Base-by-base conservation (phyloP, 257 asterid species). In the Mentha longifolia region DNA sequence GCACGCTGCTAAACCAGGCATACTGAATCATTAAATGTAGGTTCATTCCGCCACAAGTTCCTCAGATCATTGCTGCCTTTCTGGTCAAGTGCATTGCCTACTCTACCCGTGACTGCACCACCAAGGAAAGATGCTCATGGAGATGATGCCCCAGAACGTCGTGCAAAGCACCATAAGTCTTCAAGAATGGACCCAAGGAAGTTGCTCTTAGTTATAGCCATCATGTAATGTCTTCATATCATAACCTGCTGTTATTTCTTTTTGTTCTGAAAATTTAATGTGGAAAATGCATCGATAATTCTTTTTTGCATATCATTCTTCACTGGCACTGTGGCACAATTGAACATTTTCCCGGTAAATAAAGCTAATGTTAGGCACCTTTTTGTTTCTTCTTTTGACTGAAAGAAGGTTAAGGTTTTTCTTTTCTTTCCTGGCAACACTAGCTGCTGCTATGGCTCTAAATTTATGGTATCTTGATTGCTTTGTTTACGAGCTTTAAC, bases 171-270 rank as follows among this genome's bases (percentile, higher is more conserved):
- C 74, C 89, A 81, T 42, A 87, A 71, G 71, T 75, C 96, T 64
- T 87, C 96, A 46, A 86, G 97, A 82, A 84, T 88, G 92, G 99
- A 94, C 82, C 97, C 97, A 6, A 89, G 99, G 84, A 94, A 89
- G 80, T 87, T 94, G 61, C 97, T 94, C 78, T 85, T 94, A 72
- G 39, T 89, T 61, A 84, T 91, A 47, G 97, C 81, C 31, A 71
- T 77, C 70, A 58, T 77, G 81, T 71, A 77, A 77, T 59, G 33
- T 51, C 54, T 60, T 54, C 78, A 25, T 61, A 50, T 62, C 67
- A 22, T 39, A 33, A 55, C 49, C 73, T 45, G 67, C 63, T 39
- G 31, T 30, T 57, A 22, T 52, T 35, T 28, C 45, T 60, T 42
- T 43, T 7, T 9, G 3, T 65, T 30, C 20, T 3, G 22, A 43